A percentile compares a stretch with the other conserved stretches of the same genome.
phyloP scores from a whole-genome alignment of 768 basidiomycete species.

The Suillus hirtellus region DNA sequence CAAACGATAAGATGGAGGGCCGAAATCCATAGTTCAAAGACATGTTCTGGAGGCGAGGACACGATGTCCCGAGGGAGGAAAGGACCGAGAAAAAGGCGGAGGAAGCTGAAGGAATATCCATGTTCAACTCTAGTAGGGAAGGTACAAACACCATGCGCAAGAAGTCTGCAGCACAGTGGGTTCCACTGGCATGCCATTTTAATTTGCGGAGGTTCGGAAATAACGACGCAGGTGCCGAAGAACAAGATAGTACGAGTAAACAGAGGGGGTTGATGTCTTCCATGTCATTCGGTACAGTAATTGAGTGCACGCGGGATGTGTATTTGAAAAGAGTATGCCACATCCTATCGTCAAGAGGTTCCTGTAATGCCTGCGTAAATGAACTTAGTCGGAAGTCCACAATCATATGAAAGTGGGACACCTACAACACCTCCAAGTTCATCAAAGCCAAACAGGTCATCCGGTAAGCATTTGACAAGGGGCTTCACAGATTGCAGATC shows the following conservation, averaged over 20 bases:
- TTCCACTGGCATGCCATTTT: conserved; percentile 24
- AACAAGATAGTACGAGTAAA: conserved; percentile 16
- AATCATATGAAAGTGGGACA: not conserved
- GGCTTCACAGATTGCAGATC: conserved; percentile 23
- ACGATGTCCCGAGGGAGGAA: not conserved
- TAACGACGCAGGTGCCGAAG: conserved; percentile 18
- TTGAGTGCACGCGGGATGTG: not conserved
- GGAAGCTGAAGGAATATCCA: not conserved
- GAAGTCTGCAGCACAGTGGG: conserved; percentile 23
- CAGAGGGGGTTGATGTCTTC: not conserved
- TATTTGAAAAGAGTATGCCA: not conserved
- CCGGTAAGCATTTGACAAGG: conserved; percentile 13
- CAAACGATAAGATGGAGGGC: accelerated
- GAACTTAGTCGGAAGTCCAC: not conserved
- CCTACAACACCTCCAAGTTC: not conserved
- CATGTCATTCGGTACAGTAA: not conserved
- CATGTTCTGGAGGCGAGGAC: not conserved
- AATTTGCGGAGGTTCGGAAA: conserved; percentile 24
- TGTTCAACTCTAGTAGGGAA: conserved; percentile 8
- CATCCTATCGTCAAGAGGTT: not conserved
- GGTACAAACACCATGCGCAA: conserved; percentile 25
- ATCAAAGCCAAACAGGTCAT: not conserved
- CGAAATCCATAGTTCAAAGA: not conserved
- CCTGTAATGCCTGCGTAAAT: not conserved
- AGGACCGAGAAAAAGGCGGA: not conserved